A percentile compares a stretch with the other conserved stretches of the same genome.
Conservation (phyloP, 2,329 filamentous ascomycete genomes). For the Tolypocladium guangdongense region DNA sequence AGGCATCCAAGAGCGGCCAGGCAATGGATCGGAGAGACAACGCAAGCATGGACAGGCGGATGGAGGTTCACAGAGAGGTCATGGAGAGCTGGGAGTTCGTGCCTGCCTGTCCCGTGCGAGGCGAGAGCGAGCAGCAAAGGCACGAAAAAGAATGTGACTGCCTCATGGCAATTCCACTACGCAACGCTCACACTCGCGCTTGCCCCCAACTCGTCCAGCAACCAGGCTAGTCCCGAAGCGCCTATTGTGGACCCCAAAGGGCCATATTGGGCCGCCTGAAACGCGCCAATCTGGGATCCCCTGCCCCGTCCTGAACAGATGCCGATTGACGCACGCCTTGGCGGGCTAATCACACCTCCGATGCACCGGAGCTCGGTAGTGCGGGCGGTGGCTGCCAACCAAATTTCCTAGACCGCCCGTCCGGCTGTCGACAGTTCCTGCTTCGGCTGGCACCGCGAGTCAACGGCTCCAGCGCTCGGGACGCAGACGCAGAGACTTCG, state of each 20-base stretch:
- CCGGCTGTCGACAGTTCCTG: not conserved
- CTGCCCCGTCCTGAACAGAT: constrained; percentile 1
- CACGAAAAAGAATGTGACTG: not conserved
- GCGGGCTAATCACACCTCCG: constrained; percentile 2
- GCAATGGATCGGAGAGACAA: not conserved
- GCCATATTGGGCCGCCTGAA: constrained; percentile 8
- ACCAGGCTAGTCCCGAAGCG: not conserved
- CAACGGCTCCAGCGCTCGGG: too few species aligned
- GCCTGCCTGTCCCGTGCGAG: not conserved
- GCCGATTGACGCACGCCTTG: constrained; percentile 5
- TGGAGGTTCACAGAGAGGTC: too few species aligned
- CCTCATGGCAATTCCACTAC: not conserved
- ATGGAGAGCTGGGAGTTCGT: too few species aligned
- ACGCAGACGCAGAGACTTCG: too few species aligned
- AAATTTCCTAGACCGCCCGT: not conserved
- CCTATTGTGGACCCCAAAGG: not conserved
- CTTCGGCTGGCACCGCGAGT: not conserved
- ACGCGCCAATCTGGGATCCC: constrained; percentile 10
- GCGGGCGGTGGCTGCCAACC: not conserved
- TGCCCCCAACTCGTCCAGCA: not conserved
- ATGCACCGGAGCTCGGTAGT: not conserved
- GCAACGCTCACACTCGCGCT: not conserved
- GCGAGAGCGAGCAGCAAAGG: not conserved
- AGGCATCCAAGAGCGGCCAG: not conserved
- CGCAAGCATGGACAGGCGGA: too few species aligned